Evolutionary conservation across 2,329 filamentous ascomycete genomes (phyloP).

Genomic region (Fusarium continuum): DNA sequence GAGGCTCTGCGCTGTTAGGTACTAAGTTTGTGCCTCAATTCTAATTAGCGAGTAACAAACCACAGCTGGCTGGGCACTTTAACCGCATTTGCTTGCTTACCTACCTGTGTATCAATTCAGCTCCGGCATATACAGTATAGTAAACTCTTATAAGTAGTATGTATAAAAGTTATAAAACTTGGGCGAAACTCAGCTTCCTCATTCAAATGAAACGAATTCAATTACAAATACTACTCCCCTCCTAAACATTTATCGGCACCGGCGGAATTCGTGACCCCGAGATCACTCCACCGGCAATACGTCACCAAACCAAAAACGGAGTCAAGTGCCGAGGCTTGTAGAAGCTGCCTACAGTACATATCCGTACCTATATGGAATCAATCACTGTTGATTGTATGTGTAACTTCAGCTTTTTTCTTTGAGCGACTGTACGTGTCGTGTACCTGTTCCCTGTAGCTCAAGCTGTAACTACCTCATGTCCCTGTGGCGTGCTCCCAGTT

Average conservation of each 20-base stretch:
- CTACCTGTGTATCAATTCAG: neutral
- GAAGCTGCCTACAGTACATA: constrained; percentile 3
- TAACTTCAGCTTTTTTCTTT: neutral
- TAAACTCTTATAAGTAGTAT: too few relatives aligned
- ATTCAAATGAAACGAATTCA: neutral
- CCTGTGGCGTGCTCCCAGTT: constrained; percentile 19
- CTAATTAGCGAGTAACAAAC: constrained; percentile 9
- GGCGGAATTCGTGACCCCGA: constrained; percentile 35
- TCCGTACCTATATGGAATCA: too few relatives aligned
- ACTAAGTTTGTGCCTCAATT: neutral
- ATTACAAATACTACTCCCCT: constrained; percentile 17
- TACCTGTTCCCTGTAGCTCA: neutral
- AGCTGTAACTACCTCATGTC: constrained; percentile 4
- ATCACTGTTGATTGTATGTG: neutral
- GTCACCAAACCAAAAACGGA: constrained; percentile 36
- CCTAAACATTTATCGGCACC: constrained; percentile 19
- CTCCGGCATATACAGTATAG: neutral
- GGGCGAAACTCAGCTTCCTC: too few relatives aligned
- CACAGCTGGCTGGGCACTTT: neutral
- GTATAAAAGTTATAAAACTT: too few relatives aligned
- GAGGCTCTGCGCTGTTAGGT: neutral
- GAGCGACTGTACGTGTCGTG: neutral
- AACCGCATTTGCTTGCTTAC: constrained; percentile 17
- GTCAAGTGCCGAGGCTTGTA: constrained; percentile 37
- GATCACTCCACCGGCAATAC: constrained; percentile 31